Conservation (phyloP, 2,329 filamentous ascomycete species). For the Mollisiaceae sp. region DNA sequence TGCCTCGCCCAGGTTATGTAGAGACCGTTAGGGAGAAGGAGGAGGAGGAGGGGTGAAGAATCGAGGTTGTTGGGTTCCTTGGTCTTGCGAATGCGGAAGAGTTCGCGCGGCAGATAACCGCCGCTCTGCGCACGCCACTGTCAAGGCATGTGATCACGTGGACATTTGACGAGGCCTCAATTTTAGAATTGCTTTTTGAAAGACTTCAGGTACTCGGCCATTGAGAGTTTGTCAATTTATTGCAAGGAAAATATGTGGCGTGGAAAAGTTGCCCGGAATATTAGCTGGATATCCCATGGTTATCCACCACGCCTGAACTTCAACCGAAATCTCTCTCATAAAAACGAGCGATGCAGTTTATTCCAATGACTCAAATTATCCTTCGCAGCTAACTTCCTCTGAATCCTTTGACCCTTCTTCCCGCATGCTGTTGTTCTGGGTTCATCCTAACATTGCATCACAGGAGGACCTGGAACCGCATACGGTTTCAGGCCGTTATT, state of each 20-base stretch:
- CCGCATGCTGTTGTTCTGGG: neutral
- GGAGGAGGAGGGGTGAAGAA: constrained; percentile 10
- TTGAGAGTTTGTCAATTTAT: too few species aligned
- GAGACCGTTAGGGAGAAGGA: constrained; percentile 16
- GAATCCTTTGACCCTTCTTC: too few species aligned
- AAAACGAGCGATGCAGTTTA: too few species aligned
- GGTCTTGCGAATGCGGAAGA: constrained; percentile 9
- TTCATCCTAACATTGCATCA: constrained; percentile 39
- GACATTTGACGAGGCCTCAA: neutral
- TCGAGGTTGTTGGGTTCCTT: constrained; percentile 4
- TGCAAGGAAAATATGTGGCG: neutral
- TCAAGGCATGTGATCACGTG: constrained; percentile 1
- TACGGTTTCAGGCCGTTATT: constrained; percentile 49
- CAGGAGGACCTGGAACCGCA: constrained; percentile 48
- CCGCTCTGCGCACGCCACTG: neutral
- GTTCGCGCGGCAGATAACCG: neutral
- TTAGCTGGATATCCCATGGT: neutral
- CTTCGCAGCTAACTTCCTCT: too few species aligned
- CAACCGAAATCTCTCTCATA: too few species aligned
- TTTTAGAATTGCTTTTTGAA: neutral
- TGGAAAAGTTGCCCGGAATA: neutral
- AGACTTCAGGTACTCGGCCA: too few species aligned
- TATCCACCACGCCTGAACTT: too few species aligned
- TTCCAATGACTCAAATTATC: too few species aligned
- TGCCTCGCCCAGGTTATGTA: constrained; percentile 32